Conservation (phyloP, 176 grass and related monocot species). For the Hordeum marinum region DNA sequence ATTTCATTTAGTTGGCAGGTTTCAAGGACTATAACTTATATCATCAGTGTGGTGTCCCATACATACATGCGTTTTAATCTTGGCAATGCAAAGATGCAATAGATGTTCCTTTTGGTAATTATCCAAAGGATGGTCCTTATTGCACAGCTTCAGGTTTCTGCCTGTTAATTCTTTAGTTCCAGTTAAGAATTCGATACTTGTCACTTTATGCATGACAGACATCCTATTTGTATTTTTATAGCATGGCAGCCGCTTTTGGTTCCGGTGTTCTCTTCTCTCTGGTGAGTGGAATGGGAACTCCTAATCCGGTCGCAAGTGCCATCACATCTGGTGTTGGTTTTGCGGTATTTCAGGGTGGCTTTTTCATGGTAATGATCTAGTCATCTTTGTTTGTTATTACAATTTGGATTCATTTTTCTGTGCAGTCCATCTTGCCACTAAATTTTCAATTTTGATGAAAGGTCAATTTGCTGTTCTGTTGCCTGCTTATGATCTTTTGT, state of each 20-base stretch:
- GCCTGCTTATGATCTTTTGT: neutral
- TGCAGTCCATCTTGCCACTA: neutral
- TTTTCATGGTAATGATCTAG: conserved; percentile 71
- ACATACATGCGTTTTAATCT: neutral
- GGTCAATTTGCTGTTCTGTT: neutral
- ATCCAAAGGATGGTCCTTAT: neutral
- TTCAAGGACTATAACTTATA: neutral
- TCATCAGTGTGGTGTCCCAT: neutral
- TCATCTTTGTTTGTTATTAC: neutral
- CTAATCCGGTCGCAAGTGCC: conserved; percentile 57
- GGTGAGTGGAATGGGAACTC: conserved; percentile 81
- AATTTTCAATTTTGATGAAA: neutral
- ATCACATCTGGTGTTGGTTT: conserved; percentile 64
- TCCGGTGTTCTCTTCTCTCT: conserved; percentile 86
- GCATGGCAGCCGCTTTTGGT: conserved; percentile 89
- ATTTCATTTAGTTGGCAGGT: neutral
- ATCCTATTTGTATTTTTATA: conserved; percentile 45
- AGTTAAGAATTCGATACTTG: neutral
- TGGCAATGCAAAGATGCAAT: neutral
- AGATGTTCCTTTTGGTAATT: neutral
- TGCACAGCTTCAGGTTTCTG: neutral
- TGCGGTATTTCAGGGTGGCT: conserved; percentile 79
- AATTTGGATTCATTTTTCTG: neutral
- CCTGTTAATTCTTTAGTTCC: neutral
- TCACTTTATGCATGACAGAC: conserved; percentile 3